Conservation (phyloP, 768 basidiomycete genomes). For the Suillus plorans region DNA sequence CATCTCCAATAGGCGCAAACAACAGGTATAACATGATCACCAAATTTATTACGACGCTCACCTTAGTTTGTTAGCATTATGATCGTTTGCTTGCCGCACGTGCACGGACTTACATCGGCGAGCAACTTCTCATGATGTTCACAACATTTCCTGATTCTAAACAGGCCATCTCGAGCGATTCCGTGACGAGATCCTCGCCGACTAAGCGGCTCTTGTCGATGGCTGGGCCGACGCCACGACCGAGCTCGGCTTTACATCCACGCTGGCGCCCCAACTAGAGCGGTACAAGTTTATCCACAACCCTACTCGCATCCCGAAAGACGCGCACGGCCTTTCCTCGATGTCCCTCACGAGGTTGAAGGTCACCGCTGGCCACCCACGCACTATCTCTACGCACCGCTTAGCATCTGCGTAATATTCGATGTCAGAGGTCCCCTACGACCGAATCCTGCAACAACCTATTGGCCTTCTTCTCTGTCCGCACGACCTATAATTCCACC, state of each 20-base stretch:
- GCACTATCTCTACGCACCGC: neutral
- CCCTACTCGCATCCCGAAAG: neutral
- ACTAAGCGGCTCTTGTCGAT: neutral
- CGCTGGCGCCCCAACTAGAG: neutral
- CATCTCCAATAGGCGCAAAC: no score
- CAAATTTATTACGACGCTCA: no score
- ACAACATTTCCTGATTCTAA: no score
- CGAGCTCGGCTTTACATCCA: neutral
- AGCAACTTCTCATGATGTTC: no score
- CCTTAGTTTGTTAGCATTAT: no score
- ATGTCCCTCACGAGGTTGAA: neutral
- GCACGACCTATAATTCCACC: neutral
- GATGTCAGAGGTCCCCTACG: neutral
- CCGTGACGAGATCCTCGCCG: no score
- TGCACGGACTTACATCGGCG: no score
- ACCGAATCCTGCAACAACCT: neutral
- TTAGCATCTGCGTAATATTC: neutral
- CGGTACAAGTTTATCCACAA: neutral
- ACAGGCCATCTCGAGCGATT: no score
- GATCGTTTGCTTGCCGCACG: no score
- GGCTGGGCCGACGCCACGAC: neutral
- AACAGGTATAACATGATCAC: no score
- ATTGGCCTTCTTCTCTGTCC: neutral
- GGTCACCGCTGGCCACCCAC: neutral
- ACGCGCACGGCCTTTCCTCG: neutral